Evolutionary conservation across 208 protist species (phyloP), one percentile per base, ranked within the genome.

Genomic region (Vickermania spadyakhi): DNA sequence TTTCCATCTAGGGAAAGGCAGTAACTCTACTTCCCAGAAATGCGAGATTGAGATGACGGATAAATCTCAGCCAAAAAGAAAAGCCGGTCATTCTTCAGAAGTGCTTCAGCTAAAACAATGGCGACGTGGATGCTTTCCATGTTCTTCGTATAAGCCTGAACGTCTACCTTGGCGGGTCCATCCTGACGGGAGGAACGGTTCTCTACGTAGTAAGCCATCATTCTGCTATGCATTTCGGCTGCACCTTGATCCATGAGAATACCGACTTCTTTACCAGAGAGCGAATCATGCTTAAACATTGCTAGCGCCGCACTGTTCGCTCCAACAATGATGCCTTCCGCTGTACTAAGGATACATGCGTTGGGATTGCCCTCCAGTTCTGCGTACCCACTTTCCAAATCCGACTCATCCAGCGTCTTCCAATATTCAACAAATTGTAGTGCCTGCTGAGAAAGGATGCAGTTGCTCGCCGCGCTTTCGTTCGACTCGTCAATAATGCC

Each of bases 181-280:
- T 13, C 51, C 27, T 22, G 49, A 27, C 23, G 13, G 4, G 52
- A 29, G 23, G 3, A 13, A 29, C 45, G 64, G 18, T 45, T 7
- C 36, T 45, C 36, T 50, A 77, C 62, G 60, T 72, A 72, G 7
- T 36, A 59, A 31, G 52, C 5, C 52, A 72, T 58, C 30, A 72
- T 53, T 36, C 41, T 14, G 11, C 22, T 25, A 42, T 72, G 66
- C 31, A 65, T 14, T 3, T 51, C 60, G 4, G 51, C 60, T 3
- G 64, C 30, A 14, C 18, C 31, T 5, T 36, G 31, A 7, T 66
- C 62, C 66, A 72, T 66, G 4, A 72, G 27, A 4, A 72, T 41
- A 3, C n/a, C 22, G 49, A 72, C 25, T 25, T 29, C 56, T 18
- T 56, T 51, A 25, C 60, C 60, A 7, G 18, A 22, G 3, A 72